Evolutionary conservation across 2,329 filamentous ascomycete genomes (phyloP), one percentile per base, ranked within the genome.

Genomic region (Aureobasidium sp.): DNA sequence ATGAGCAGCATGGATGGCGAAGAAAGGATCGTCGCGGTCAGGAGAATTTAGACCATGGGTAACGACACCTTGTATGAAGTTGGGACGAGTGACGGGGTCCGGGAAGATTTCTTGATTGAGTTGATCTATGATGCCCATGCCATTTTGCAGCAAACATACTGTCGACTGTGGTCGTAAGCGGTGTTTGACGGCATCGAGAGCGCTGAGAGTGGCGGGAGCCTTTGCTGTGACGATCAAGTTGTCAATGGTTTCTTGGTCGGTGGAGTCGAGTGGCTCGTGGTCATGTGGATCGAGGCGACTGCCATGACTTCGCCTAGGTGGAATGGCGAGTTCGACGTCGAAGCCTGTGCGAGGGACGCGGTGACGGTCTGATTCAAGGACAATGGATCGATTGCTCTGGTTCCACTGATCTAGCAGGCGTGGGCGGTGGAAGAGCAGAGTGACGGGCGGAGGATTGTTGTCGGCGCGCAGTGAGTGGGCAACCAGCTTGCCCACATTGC

Each of bases 221-320:
- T 96, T 97, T 34, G 87, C 89, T 2, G 89, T 82, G 27, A 97
- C 77, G 65, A 97, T 85, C 46, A 97, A 81, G 70, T 90, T 89
- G 65, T 82, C 77, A 44, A 97, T 88, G 23, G 78, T 80, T n/a
- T 67, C 67, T 9, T 67, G 61, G 9, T 70, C 6, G 15, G 27
- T 8, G 29, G 26, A 9, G 34, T 34, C 10, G 15, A 26, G 17
- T n/a, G 48, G 10, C 3, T 61, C 37, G 34, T 36, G 20, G 46
- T 41, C 57, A 15, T 23, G 12, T 1, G 23, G 2, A 8, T 50
- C 46, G 26, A 50, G 34, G 36, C 39, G n/a, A 10, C 7, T 17
- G 51, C 42, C 50, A 32, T 62, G 60, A 17, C n/a, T 23, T 29
- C 51, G 48, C 20, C 27, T 15, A 12, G 48, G 60, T 5, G 73